Conservation (phyloP, 805 yeast genomes). For the Huiozyma sinensis region DNA sequence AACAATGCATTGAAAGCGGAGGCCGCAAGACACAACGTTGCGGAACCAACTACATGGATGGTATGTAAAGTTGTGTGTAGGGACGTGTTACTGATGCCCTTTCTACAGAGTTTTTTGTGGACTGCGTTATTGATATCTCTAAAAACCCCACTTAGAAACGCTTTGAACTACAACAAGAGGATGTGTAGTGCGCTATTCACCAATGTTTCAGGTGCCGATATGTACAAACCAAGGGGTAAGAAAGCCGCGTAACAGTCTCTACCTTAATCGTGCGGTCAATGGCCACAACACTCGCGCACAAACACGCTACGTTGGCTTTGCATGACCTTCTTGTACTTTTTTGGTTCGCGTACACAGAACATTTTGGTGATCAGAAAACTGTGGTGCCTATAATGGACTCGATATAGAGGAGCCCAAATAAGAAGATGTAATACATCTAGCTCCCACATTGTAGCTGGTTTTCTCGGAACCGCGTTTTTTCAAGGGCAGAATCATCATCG, state of each 20-base stretch:
- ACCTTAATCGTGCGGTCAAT: no score
- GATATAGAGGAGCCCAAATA: no score
- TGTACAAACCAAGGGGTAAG: background rate
- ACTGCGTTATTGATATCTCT: slow-evolving; percentile 31
- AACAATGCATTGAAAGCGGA: slow-evolving; percentile 28
- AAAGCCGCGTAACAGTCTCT: background rate
- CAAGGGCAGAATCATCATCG: no score
- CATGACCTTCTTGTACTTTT: no score
- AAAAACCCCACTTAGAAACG: slow-evolving; percentile 28
- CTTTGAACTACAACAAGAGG: slow-evolving; percentile 18
- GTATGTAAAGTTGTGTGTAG: slow-evolving; percentile 35
- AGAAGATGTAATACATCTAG: no score
- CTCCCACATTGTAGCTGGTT: no score
- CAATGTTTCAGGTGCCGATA: background rate
- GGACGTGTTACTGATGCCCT: slow-evolving; percentile 44
- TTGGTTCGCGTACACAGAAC: no score
- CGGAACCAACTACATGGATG: slow-evolving; percentile 9
- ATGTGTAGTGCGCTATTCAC: slow-evolving; percentile 14
- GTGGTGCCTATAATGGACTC: no score
- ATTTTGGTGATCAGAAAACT: no score
- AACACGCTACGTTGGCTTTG: no score
- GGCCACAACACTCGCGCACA: no score
- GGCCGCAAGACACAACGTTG: slow-evolving; percentile 13
- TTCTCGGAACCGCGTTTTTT: no score
- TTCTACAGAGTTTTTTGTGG: slow-evolving; percentile 42